These are phyloP conservation scores for Cryptosporidium meleagridis DNA, from an alignment of 169 alveolate genomes.

Conservation along the genomic window DNA sequence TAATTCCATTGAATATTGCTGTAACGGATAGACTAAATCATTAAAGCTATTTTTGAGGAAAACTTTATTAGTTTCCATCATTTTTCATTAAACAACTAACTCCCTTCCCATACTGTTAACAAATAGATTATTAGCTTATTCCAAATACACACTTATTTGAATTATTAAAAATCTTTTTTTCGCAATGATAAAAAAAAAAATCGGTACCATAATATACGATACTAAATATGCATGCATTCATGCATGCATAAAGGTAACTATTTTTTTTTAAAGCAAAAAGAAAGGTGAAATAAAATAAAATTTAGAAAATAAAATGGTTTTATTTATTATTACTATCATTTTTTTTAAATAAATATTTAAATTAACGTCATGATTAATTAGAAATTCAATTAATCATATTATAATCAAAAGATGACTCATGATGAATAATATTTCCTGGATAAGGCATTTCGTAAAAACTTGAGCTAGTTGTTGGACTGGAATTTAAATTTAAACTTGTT, in stretches of 20 bases:
- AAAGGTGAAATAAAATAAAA: not conserved
- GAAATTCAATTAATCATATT: not conserved
- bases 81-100: not conserved
- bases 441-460: constrained; percentile 61
- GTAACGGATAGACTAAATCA: constrained; percentile 39
- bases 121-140: not conserved
- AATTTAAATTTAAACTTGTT: not conserved
- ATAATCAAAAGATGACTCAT: constrained; percentile 36
- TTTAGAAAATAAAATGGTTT: not conserved
- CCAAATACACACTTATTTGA: not conserved
- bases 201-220: not conserved
- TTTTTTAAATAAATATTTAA: not conserved
- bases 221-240: not conserved
- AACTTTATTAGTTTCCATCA: not conserved
- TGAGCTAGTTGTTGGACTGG: not conserved
- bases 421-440: constrained; percentile 48
- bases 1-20: constrained; percentile 60
- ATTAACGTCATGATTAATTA: not conserved
- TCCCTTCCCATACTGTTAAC: not conserved
- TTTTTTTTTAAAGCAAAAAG: not conserved
- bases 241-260: too few species aligned
- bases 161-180: not conserved
- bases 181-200: not conserved
- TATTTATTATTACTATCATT: not conserved
- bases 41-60: not conserved